Conservation (phyloP, 345 rosid genomes). For the Cardiospermum halicacabum region DNA sequence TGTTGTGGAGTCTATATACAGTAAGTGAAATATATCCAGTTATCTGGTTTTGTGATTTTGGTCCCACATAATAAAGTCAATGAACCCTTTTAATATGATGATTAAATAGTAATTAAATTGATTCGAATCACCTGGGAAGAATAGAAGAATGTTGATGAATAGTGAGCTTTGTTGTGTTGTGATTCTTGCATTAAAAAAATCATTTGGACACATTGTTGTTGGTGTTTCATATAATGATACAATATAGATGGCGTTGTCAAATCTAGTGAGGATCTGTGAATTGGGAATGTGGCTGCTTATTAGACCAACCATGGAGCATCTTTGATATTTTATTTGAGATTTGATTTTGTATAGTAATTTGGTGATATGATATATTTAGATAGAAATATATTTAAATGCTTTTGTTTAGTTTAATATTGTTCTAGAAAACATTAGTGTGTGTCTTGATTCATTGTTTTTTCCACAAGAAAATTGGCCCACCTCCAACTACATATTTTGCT, state of each 20-base stretch:
- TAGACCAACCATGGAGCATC: neutral
- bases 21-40: neutral
- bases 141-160: too few species aligned
- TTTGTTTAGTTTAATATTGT: neutral
- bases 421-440: neutral
- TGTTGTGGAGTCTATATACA: neutral
- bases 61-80: neutral
- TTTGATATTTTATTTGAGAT: neutral
- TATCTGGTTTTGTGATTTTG: neutral
- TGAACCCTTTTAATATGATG: neutral
- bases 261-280: neutral
- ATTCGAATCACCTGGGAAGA: too few species aligned
- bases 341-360: neutral
- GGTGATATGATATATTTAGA: too few species aligned
- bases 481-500: too few species aligned
- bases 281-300: neutral
- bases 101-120: neutral
- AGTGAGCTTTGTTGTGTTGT: neutral
- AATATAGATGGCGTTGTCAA: neutral
- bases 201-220: neutral
- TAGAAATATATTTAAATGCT: too few species aligned
- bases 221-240: neutral
- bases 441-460: too few species aligned
- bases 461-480: too few species aligned
- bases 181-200: too few species aligned